These are phyloP conservation scores for Candida coquimbonensis DNA, from an alignment of 805 yeast species.

Conservation along the genomic window DNA sequence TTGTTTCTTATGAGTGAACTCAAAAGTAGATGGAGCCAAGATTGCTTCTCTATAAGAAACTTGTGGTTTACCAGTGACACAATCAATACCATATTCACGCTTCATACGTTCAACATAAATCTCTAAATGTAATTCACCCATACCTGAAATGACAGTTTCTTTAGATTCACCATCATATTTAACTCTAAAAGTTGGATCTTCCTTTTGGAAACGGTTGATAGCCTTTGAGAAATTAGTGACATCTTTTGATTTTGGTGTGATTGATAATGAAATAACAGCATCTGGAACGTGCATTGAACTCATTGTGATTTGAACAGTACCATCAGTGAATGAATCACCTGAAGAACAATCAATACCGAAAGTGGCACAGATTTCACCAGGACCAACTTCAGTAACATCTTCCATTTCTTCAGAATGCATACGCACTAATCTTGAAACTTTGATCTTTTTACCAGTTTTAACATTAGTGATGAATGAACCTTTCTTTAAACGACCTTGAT, in stretches of 20 bases:
- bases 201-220: slow-evolving; percentile 94
- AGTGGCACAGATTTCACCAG: slow-evolving; percentile 99
- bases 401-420: slow-evolving; percentile 99
- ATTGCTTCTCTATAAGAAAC: slow-evolving; percentile 97
- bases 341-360: slow-evolving; percentile 99
- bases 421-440: slow-evolving; percentile 89
- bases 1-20: slow-evolving; percentile 95
- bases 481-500: slow-evolving; percentile 90
- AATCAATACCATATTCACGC: slow-evolving; percentile 94
- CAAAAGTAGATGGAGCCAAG: slow-evolving; percentile 65
- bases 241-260: slow-evolving; percentile 83
- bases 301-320: slow-evolving; percentile 77
- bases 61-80: slow-evolving; percentile 95
- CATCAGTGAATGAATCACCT: slow-evolving; percentile 95
- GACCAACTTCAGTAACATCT: slow-evolving; percentile 89
- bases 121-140: slow-evolving; percentile 97
- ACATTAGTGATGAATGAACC: slow-evolving; percentile 85
- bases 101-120: slow-evolving; percentile 97
- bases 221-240: slow-evolving; percentile 91
- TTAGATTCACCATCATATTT: slow-evolving; percentile 84
- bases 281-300: slow-evolving; percentile 98
- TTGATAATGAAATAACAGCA: slow-evolving; percentile 91
- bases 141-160: slow-evolving; percentile 92
- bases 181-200: slow-evolving; percentile 97
- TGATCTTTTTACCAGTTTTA: slow-evolving; percentile 87